These are phyloP conservation scores for Rhodomyrtus tomentosa DNA, from an alignment of 345 rosid species.

Conservation along the genomic window DNA sequence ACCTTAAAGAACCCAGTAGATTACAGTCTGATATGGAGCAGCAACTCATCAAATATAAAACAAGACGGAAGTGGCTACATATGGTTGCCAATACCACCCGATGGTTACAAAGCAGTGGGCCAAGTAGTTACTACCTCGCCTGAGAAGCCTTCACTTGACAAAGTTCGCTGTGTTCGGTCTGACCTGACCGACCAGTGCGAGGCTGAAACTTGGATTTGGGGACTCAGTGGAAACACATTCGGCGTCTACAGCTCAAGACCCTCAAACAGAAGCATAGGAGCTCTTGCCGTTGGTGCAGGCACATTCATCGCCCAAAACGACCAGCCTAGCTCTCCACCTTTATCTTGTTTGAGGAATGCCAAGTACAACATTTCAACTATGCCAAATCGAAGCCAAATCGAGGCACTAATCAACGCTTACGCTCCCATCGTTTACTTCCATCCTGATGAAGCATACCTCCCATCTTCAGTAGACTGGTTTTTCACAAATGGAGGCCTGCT, in stretches of 20 bases:
- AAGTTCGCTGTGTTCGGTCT: slow-evolving; percentile 8
- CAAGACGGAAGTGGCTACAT: slow-evolving; percentile 6
- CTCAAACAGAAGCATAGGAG: not conserved
- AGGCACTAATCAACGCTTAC: not conserved
- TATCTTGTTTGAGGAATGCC: slow-evolving; percentile 9
- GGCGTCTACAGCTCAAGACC: slow-evolving; percentile 2
- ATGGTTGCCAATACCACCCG: slow-evolving; percentile 10
- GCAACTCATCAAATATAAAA: not conserved
- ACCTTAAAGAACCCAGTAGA: slow-evolving; percentile 2
- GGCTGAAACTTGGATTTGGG: slow-evolving; percentile 7
- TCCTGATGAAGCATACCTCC: slow-evolving; percentile 8
- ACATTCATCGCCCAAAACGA: slow-evolving; percentile 1
- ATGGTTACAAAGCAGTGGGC: slow-evolving; percentile 14
- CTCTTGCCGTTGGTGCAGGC: slow-evolving; percentile 1
- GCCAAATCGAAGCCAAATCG: slow-evolving; percentile 7
- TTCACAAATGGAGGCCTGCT: slow-evolving; percentile 9
- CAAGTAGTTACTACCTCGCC: slow-evolving; percentile 5
- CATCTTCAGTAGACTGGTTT: slow-evolving; percentile 10
- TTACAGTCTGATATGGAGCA: slow-evolving; percentile 8
- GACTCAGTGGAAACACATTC: not conserved
- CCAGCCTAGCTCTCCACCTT: not conserved
- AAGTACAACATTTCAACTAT: not conserved
- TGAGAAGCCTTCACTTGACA: slow-evolving; percentile 9
- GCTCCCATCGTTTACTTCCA: slow-evolving; percentile 9
- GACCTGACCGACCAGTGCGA: slow-evolving; percentile 10